These are phyloP conservation scores for Corchorus capsularis DNA, from an alignment of 345 rosid species.

Conservation along the genomic window DNA sequence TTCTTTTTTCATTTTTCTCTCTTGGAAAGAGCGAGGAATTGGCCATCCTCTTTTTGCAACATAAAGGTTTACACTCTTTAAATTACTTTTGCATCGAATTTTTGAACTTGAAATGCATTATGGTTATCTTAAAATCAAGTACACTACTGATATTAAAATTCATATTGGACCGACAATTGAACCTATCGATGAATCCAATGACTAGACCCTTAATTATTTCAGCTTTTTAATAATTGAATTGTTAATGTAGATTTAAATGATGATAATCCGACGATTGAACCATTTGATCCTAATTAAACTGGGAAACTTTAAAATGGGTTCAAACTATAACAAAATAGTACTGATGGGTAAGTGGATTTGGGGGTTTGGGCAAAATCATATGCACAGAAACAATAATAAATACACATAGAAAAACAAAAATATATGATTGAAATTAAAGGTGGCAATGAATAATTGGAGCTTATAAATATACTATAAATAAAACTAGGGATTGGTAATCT, in stretches of 20 bases:
- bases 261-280: too few species aligned
- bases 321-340: not conserved
- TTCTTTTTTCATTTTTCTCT: not conserved
- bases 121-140: too few species aligned
- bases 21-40: not conserved
- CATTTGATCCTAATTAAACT: too few species aligned
- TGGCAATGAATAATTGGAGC: constrained; percentile 6
- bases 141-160: too few species aligned
- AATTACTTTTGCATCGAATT: not conserved
- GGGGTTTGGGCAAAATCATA: not conserved
- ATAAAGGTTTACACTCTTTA: not conserved
- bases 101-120: too few species aligned
- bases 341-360: not conserved
- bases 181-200: too few species aligned
- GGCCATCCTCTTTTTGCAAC: not conserved
- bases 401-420: not conserved
- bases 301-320: too few species aligned
- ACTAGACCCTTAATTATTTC: too few species aligned
- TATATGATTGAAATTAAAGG: not conserved
- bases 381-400: not conserved
- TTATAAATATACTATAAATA: too few species aligned
- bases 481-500: not conserved
- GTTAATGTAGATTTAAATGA: too few species aligned
- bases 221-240: too few species aligned
- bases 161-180: too few species aligned